Conservation (phyloP, 768 basidiomycete genomes). For the Pulveroboletus sp. region DNA sequence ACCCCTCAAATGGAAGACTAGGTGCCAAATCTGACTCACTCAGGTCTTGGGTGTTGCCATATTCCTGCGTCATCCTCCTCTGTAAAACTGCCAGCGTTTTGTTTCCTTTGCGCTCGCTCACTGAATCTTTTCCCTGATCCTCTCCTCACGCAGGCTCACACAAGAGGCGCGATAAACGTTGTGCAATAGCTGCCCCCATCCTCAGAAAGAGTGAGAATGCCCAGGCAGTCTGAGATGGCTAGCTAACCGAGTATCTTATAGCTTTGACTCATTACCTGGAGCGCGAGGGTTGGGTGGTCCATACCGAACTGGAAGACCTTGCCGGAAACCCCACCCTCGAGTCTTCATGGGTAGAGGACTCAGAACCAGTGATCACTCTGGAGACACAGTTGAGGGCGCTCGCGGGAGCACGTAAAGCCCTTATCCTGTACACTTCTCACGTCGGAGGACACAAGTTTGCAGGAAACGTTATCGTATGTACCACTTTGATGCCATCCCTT, state of each 20-base stretch:
- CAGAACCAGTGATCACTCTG: conserved; percentile 52
- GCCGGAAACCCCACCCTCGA: conserved; percentile 31
- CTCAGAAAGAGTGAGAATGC: conserved; percentile 61
- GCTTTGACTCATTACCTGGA: conserved; percentile 63
- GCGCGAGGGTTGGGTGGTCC: conserved; percentile 65
- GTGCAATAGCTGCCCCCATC: conserved; percentile 80
- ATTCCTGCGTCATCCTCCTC: conserved; percentile 82
- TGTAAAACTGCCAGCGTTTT: conserved; percentile 47
- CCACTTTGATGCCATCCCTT: neutral
- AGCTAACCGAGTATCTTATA: conserved; percentile 21
- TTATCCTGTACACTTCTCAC: conserved; percentile 86
- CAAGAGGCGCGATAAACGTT: conserved; percentile 88
- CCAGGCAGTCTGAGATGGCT: conserved; percentile 13
- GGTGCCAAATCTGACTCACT: conserved; percentile 41
- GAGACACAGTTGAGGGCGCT: conserved; percentile 43
- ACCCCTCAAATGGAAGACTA: conserved; percentile 50
- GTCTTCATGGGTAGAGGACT: conserved; percentile 7
- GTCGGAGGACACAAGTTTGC: conserved; percentile 92
- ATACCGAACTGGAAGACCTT: conserved; percentile 66
- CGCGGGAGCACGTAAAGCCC: conserved; percentile 57
- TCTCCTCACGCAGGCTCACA: conserved; percentile 66
- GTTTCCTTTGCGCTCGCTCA: neutral
- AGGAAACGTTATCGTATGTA: conserved; percentile 82
- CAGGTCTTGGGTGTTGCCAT: conserved; percentile 79
- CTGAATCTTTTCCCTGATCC: conserved; percentile 1